phyloP scores from a whole-genome alignment of 345 rosid genomes.

The Aquilaria yunnanensis region DNA sequence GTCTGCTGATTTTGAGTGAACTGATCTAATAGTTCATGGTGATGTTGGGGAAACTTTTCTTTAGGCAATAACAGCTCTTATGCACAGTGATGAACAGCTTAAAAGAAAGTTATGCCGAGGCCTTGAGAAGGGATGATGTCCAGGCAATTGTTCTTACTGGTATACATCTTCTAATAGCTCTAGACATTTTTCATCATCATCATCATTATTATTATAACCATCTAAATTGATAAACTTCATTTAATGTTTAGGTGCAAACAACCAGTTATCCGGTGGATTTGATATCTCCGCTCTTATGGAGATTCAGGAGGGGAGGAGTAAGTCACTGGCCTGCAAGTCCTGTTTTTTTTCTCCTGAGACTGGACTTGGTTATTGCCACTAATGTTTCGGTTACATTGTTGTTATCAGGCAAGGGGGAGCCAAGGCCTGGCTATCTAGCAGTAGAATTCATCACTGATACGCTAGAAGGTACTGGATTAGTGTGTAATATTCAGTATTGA shows the following conservation, averaged over 20 bases:
- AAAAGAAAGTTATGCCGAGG: slow-evolving; percentile 71
- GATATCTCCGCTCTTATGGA: slow-evolving; percentile 71
- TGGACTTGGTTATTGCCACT: slow-evolving; percentile 3
- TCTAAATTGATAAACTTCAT: background rate
- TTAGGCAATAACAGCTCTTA: background rate
- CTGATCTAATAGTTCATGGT: no score
- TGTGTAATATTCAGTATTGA: background rate
- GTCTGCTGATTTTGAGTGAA: no score
- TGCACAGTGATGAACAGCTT: slow-evolving; percentile 59
- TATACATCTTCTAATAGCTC: slow-evolving; percentile 7
- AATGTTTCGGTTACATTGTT: slow-evolving; percentile 15
- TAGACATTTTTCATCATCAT: background rate
- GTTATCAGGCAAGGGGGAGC: slow-evolving; percentile 34
- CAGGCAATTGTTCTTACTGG: slow-evolving; percentile 94
- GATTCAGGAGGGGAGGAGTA: slow-evolving; percentile 58
- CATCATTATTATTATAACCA: no score
- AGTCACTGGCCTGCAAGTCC: slow-evolving; percentile 7
- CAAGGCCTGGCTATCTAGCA: slow-evolving; percentile 56
- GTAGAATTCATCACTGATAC: slow-evolving; percentile 57
- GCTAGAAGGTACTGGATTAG: slow-evolving; percentile 57
- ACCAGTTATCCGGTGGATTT: slow-evolving; percentile 75
- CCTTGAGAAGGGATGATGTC: slow-evolving; percentile 77
- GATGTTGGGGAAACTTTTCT: no score
- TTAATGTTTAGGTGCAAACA: background rate
- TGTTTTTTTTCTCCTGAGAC: slow-evolving; percentile 1